Conservation (phyloP, 1,284 basidiomycete species). For the Ceratobasidium sp. region DNA sequence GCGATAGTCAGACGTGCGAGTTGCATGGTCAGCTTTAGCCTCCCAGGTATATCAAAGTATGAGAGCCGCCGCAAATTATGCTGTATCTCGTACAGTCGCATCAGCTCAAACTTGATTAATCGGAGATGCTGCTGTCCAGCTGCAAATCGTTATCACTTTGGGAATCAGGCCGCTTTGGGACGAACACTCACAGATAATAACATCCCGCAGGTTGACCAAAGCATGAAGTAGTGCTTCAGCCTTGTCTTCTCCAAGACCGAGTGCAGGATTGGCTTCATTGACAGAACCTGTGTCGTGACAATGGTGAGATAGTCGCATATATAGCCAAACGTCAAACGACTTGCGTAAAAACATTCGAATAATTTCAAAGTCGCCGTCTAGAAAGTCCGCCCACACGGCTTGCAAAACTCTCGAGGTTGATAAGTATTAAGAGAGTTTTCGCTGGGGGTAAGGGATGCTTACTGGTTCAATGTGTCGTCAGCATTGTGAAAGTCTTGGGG, state of each 20-base stretch:
- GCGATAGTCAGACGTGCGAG: constrained; percentile 82
- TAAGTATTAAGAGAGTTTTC: constrained; percentile 68
- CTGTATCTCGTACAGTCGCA: constrained; percentile 80
- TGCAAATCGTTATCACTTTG: constrained; percentile 51
- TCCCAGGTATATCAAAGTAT: constrained; percentile 82
- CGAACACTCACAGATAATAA: constrained; percentile 68
- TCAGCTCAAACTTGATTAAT: constrained; percentile 76
- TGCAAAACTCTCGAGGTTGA: constrained; percentile 60
- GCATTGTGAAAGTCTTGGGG: constrained; percentile 32
- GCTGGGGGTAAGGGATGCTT: constrained; percentile 60
- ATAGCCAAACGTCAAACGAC: constrained; percentile 52
- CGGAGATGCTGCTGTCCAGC: constrained; percentile 83
- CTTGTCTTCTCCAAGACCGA: constrained; percentile 75
- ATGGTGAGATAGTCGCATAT: constrained; percentile 3
- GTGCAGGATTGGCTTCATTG: constrained; percentile 75
- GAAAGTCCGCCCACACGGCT: constrained; percentile 80
- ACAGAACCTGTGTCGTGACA: constrained; percentile 68
- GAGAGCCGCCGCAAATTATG: constrained; percentile 77
- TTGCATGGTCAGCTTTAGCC: constrained; percentile 78
- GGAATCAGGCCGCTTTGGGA: neutral
- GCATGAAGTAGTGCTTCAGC: constrained; percentile 72
- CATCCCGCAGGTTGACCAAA: constrained; percentile 71
- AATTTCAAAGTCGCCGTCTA: constrained; percentile 85
- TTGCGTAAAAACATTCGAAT: constrained; percentile 76
- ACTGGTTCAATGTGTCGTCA: constrained; percentile 40